Conservation (phyloP, 163 green algal genomes). For the Scenedesmus sp. region DNA sequence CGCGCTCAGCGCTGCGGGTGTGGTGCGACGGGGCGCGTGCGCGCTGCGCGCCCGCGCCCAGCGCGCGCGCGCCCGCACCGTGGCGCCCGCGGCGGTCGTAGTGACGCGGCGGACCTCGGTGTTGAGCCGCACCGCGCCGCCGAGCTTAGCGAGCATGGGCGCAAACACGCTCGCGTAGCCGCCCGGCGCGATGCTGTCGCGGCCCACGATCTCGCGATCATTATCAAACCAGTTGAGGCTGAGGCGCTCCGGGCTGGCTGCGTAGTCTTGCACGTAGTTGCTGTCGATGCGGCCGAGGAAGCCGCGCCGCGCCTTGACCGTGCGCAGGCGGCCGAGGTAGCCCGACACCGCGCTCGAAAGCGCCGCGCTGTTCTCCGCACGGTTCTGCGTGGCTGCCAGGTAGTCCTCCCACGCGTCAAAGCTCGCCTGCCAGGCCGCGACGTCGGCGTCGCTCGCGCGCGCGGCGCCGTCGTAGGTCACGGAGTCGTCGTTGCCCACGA, state of each 20-base stretch:
- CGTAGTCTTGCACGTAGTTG: slow-evolving; percentile 23
- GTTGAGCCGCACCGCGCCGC: background rate
- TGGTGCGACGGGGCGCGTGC: too few relatives aligned
- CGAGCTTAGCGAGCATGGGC: background rate
- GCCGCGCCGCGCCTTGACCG: background rate
- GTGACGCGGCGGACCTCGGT: background rate
- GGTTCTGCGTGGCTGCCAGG: background rate
- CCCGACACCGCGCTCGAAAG: background rate
- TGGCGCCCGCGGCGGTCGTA: background rate
- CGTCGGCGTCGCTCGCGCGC: background rate
- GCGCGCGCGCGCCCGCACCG: slow-evolving; percentile 5
- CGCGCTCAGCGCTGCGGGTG: too few relatives aligned
- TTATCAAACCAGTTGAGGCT: slow-evolving; percentile 14
- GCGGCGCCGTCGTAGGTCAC: background rate
- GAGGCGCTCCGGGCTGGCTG: slow-evolving; percentile 7
- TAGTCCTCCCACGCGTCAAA: slow-evolving; percentile 5
- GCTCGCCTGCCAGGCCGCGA: background rate
- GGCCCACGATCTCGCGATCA: slow-evolving; percentile 2
- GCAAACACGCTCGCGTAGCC: slow-evolving; percentile 13
- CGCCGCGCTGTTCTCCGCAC: background rate
- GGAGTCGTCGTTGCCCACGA: background rate
- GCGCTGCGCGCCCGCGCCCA: too few relatives aligned
- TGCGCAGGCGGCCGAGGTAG: background rate
- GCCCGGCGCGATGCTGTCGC: background rate
- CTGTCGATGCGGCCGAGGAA: background rate